Evolutionary conservation across 176 grass and related monocot species (phyloP), one percentile per base, ranked within the genome.

Genomic region (Carex cristatella): DNA sequence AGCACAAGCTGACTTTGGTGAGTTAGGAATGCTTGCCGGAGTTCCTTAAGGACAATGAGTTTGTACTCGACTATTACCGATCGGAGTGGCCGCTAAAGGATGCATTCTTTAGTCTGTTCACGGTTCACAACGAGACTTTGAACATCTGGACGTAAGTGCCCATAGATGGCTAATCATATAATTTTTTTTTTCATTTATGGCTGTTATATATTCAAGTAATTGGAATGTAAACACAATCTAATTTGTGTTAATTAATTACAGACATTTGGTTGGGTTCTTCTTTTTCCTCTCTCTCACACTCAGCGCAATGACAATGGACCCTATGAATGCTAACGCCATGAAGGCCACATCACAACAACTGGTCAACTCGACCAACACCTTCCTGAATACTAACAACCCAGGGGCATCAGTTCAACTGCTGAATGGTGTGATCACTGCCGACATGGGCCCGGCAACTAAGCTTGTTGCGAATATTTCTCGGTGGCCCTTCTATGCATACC

Each of bases 401-500:
- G 32, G 56, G 3, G 15, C 32, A 79, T 75, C 84, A 37, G 27
- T 81, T 75, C 80, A 79, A 19, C 59, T 70, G 12, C 30, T 78
- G 37, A 89, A 49, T 16, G 40, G 40, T 73, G 31, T 63, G 30
- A 51, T 16, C 64, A 65, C 85, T 54, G 75, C 56, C 8, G 38
- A 74, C 1, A 4, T 40, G 37, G 81, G 60, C 10, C 14, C 57
- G 12, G 57, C 16, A 44, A 9, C 33, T 31, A 14, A 16, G 2
- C 16, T 57, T 8, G 35, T 77, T 27, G 61, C 28, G 0, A 57
- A 60, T 79, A 81, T 90, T 14, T 11, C 88, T 46, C 70, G 88
- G 27, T 95, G 93, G 93, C 90, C 93, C 44, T 95, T 95, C 90
- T 95, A 95, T 77, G 74, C 87, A 61, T 92, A 92, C 88, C 87